These are phyloP conservation scores for Fusarium azukiicola DNA, from an alignment of 2,329 filamentous ascomycete genomes.

Conservation along the genomic window DNA sequence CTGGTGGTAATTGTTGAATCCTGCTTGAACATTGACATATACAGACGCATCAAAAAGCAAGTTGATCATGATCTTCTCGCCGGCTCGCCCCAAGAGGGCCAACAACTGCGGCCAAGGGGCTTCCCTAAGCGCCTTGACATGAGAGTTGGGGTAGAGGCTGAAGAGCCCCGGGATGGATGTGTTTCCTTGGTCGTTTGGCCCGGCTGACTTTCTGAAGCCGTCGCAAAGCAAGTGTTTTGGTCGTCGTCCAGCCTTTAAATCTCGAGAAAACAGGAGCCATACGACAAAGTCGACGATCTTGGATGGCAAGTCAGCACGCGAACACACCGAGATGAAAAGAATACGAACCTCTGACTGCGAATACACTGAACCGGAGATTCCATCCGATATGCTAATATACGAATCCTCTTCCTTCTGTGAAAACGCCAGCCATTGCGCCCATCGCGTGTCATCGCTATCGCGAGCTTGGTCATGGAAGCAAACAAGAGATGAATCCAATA, in stretches of 20 bases:
- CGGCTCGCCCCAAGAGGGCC: slow-evolving; percentile 85
- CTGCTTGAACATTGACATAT: slow-evolving; percentile 82
- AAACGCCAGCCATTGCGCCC: slow-evolving; percentile 79
- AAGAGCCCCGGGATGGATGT: slow-evolving; percentile 83
- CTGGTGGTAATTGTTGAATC: slow-evolving; percentile 86
- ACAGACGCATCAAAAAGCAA: slow-evolving; percentile 89
- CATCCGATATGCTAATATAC: slow-evolving; percentile 73
- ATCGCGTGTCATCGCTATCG: slow-evolving; percentile 64
- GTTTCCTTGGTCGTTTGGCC: slow-evolving; percentile 53
- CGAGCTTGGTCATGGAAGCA: slow-evolving; percentile 68
- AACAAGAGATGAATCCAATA: slow-evolving; percentile 87
- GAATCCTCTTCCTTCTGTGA: slow-evolving; percentile 82
- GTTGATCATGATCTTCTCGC: slow-evolving; percentile 88
- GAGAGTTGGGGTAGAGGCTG: slow-evolving; percentile 83
- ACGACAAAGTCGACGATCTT: slow-evolving; percentile 90
- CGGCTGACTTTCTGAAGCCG: slow-evolving; percentile 82
- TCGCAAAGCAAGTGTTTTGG: slow-evolving; percentile 91
- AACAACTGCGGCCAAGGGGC: slow-evolving; percentile 89
- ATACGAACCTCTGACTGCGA: slow-evolving; percentile 81
- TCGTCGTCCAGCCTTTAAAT: slow-evolving; percentile 67
- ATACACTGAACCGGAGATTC: slow-evolving; percentile 67
- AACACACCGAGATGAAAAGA: slow-evolving; percentile 20
- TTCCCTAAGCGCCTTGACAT: slow-evolving; percentile 84
- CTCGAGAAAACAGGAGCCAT: slow-evolving; percentile 86
- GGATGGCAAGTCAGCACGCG: slow-evolving; percentile 37